Conservation (phyloP, 139 green algal species). For the Coelastrella sp. region DNA sequence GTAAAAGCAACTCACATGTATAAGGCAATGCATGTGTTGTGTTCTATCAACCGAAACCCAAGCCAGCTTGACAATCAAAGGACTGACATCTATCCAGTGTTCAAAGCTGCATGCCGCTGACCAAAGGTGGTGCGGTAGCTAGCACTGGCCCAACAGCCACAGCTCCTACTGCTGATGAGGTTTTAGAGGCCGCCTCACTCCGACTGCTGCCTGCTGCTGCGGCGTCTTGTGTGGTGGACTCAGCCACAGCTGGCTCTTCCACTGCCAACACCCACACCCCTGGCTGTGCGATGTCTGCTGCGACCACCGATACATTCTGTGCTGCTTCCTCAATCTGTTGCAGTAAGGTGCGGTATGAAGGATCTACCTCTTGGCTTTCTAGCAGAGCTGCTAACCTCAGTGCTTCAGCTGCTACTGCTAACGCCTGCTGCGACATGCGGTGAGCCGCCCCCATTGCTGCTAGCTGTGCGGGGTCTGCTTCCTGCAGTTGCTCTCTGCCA, state of each 20-base stretch:
- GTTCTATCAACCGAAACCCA: too few relatives aligned
- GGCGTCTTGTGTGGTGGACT: neutral
- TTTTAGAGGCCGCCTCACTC: neutral
- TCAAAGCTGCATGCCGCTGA: neutral
- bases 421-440: conserved; percentile 28
- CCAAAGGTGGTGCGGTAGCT: neutral
- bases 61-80: too few relatives aligned
- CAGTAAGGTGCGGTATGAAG: neutral
- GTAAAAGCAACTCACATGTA: too few relatives aligned
- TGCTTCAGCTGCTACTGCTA: conserved; percentile 3
- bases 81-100: too few relatives aligned
- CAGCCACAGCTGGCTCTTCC: neutral
- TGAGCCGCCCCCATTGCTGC: neutral
- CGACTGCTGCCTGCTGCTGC: neutral
- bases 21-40: too few relatives aligned
- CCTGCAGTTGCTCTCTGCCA: neutral
- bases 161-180: neutral
- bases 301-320: neutral
- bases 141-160: neutral
- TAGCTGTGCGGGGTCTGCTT: neutral
- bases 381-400: conserved; percentile 9
- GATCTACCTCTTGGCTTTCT: neutral
- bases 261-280: neutral
- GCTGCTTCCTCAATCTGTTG: conserved; percentile 34
- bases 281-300: conserved; percentile 12